Conservation (phyloP, 306 rosid genomes). For the Notholithocarpus densiflorus region DNA sequence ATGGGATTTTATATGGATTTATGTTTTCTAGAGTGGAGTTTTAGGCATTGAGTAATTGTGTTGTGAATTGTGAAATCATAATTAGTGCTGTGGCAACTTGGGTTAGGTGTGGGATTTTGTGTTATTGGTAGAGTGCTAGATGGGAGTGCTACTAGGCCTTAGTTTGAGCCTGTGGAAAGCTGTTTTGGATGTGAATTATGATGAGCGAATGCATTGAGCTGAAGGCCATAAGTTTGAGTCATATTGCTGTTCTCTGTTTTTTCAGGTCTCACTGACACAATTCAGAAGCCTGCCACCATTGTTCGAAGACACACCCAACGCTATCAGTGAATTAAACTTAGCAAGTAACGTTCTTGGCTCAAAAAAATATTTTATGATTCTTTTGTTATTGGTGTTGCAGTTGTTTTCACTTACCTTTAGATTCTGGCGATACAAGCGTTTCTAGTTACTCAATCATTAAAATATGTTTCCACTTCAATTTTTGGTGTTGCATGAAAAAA, state of each 20-base stretch:
- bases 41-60: too few species aligned
- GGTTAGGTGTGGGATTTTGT: background rate
- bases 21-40: background rate
- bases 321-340: conserved; percentile 61
- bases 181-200: background rate
- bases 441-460: background rate
- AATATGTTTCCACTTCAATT: background rate
- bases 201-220: background rate
- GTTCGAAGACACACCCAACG: conserved; percentile 72
- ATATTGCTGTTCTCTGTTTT: background rate
- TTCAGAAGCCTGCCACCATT: conserved; percentile 93
- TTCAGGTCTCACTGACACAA: conserved; percentile 69
- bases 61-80: too few species aligned
- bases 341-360: conserved; percentile 65
- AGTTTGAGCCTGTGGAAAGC: background rate
- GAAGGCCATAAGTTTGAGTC: background rate
- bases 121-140: background rate
- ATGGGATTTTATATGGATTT: background rate
- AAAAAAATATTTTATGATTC: background rate
- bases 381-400: background rate
- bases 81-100: too few species aligned
- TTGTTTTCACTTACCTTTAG: background rate
- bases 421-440: background rate
- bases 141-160: background rate
- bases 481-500: background rate